Percentiles rank a stretch among this genome's conserved stretches.
Evolutionary conservation across 2,329 filamentous ascomycete species (phyloP).

Genomic region (Zasmidium cellare): DNA sequence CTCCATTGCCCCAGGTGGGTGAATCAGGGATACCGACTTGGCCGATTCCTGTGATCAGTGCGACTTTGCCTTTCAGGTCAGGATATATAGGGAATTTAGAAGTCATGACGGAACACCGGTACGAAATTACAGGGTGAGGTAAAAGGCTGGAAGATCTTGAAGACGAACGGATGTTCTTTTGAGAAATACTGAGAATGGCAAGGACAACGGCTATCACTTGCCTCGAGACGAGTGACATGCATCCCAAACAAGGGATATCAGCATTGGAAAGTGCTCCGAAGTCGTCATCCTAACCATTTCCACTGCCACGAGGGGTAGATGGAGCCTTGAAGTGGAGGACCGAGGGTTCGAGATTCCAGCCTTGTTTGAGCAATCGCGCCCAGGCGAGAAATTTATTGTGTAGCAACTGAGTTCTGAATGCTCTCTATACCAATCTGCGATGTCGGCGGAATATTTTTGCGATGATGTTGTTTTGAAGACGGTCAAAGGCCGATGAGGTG

Average conservation of each 20-base stretch:
- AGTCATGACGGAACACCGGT: slow-evolving; percentile 9
- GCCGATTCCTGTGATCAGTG: slow-evolving; percentile 49
- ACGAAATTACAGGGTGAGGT: neutral
- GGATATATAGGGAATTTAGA: slow-evolving; percentile 24
- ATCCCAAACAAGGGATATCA: neutral
- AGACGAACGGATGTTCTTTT: too few relatives aligned
- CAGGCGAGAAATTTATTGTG: too few relatives aligned
- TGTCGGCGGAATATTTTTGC: neutral
- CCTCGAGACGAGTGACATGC: slow-evolving; percentile 15
- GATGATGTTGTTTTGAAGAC: neutral
- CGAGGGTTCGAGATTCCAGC: slow-evolving; percentile 4
- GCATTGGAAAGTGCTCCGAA: neutral
- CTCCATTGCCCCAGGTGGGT: slow-evolving; percentile 54
- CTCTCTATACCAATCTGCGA: neutral
- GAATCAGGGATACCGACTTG: slow-evolving; percentile 34
- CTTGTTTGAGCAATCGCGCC: too few relatives aligned
- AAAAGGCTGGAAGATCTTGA: neutral
- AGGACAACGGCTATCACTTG: neutral
- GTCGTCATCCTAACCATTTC: neutral
- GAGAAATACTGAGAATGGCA: neutral
- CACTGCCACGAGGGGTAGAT: slow-evolving; percentile 14
- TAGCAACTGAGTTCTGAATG: too few relatives aligned
- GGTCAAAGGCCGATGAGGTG: neutral
- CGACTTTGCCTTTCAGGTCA: slow-evolving; percentile 45
- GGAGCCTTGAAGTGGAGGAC: slow-evolving; percentile 8